These are phyloP conservation scores for Cladobotryum protrusum DNA, from an alignment of 2,329 filamentous ascomycete genomes.

Conservation along the genomic window DNA sequence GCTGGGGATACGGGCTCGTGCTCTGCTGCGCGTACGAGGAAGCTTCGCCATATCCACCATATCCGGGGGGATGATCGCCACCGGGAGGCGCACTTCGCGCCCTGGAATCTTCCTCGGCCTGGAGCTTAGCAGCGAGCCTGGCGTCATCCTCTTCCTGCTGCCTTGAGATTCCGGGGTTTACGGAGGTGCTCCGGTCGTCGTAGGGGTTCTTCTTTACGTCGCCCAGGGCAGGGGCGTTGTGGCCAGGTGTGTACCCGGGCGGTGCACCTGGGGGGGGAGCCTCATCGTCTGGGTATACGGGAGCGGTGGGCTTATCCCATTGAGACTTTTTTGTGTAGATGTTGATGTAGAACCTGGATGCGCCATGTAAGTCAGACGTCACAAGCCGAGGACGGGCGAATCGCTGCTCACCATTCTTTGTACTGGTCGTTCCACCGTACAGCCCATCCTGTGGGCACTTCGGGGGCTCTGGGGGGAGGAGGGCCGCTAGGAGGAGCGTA, in stretches of 20 bases:
- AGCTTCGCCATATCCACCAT: constrained; percentile 22
- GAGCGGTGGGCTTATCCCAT: constrained; percentile 77
- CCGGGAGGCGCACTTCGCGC: constrained; percentile 23
- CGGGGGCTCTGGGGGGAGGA: constrained; percentile 57
- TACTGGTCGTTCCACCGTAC: constrained; percentile 83
- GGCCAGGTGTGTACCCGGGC: constrained; percentile 55
- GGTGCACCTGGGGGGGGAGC: constrained; percentile 53
- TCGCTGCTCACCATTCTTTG: constrained; percentile 61
- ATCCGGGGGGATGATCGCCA: constrained; percentile 25
- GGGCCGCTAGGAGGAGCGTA: constrained; percentile 49
- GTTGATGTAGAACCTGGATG: constrained; percentile 79
- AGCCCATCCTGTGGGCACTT: constrained; percentile 64
- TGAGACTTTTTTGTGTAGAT: constrained; percentile 80
- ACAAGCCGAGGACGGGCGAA: not conserved
- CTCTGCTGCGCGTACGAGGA: constrained; percentile 23
- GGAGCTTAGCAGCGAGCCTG: constrained; percentile 66
- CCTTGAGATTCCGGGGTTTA: constrained; percentile 28
- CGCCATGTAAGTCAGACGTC: constrained; percentile 12
- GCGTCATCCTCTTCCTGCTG: constrained; percentile 56
- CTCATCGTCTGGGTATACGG: constrained; percentile 48
- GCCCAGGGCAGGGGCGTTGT: constrained; percentile 28
- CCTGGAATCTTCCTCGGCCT: constrained; percentile 74
- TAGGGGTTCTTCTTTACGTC: constrained; percentile 70
- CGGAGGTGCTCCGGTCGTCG: constrained; percentile 33
- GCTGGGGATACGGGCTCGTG: constrained; percentile 7